phyloP scores from a whole-genome alignment of 2,329 filamentous ascomycete species.

The Aquanectria penicillioides region DNA sequence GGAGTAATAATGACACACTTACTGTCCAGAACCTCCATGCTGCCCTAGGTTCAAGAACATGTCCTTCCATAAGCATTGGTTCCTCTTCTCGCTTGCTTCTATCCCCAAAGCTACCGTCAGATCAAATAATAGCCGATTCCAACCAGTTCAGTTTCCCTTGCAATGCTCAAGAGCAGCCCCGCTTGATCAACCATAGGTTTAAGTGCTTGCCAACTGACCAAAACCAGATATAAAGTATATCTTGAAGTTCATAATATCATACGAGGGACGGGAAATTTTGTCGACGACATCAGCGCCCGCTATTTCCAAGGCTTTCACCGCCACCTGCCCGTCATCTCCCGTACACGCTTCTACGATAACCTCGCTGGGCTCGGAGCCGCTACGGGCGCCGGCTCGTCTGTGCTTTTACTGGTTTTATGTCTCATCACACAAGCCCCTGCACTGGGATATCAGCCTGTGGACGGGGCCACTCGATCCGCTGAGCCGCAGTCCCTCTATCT shows the following conservation, averaged over 20 bases:
- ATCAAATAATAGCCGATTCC: too few species aligned
- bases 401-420: background rate
- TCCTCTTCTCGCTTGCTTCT: too few species aligned
- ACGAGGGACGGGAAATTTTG: background rate
- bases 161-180: too few species aligned
- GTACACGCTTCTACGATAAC: background rate
- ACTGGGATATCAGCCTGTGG: background rate
- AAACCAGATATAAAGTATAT: background rate
- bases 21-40: too few species aligned
- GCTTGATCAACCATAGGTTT: background rate
- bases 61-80: too few species aligned
- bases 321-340: slow-evolving; percentile 9
- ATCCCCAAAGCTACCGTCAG: too few species aligned
- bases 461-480: background rate
- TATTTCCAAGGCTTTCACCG: slow-evolving; percentile 5
- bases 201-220: background rate
- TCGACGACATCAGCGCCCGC: slow-evolving; percentile 3
- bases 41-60: too few species aligned
- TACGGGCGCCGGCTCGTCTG: background rate
- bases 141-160: too few species aligned
- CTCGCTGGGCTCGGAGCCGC: background rate
- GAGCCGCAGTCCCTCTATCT: background rate
- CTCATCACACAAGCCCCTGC: background rate
- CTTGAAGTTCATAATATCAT: background rate
- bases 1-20: too few species aligned